Evolutionary conservation across 805 yeast species (phyloP).

Genomic region (Monosporozyma unispora): DNA sequence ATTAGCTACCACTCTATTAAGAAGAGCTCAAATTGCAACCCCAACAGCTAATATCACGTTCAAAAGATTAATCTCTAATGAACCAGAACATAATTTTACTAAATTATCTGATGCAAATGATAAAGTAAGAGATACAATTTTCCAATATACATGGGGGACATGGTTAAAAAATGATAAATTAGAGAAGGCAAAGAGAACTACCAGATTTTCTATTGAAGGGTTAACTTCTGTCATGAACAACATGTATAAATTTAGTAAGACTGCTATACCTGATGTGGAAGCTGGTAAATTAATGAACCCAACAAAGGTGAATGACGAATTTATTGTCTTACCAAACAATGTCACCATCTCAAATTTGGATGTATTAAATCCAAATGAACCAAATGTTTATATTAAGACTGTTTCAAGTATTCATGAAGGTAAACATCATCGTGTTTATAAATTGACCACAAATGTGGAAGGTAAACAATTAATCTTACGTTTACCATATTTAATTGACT

Average conservation of each 20-base stretch:
- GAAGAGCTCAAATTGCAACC: background rate
- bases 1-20: background rate
- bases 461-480: conserved; percentile 63
- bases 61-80: conserved; percentile 24
- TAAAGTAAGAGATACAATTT: conserved; percentile 63
- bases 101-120: conserved; percentile 51
- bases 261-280: conserved; percentile 16
- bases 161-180: conserved; percentile 76
- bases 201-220: conserved; percentile 77
- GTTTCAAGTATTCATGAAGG: conserved; percentile 88
- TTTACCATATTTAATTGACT: conserved; percentile 72
- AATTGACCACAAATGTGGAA: conserved; percentile 48
- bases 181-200: conserved; percentile 69
- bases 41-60: background rate
- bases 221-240: conserved; percentile 44
- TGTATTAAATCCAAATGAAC: conserved; percentile 34
- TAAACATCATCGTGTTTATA: conserved; percentile 82
- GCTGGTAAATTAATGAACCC: conserved; percentile 27
- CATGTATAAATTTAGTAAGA: conserved; percentile 34
- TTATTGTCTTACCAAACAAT: conserved; percentile 42
- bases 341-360: conserved; percentile 37
- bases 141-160: conserved; percentile 89
- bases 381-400: conserved; percentile 45
- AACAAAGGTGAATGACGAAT: conserved; percentile 31
- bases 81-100: conserved; percentile 37